Base-by-base conservation (phyloP, 2,329 filamentous ascomycete genomes). In the Bipolaris bicolor region DNA sequence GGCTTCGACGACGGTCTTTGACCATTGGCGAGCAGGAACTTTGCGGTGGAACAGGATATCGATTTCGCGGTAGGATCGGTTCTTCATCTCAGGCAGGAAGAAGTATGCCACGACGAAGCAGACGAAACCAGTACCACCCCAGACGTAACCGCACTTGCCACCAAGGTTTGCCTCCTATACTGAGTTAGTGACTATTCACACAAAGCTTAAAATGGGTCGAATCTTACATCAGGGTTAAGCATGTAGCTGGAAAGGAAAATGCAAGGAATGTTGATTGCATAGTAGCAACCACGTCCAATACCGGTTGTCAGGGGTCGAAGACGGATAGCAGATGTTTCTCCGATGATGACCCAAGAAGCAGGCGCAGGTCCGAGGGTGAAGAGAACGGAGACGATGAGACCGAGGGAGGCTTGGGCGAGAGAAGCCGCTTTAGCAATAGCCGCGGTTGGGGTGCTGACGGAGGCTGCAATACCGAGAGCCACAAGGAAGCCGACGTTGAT, bases 291-390 rank as follows among this genome's bases (percentile, higher is more conserved):
- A 69, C 87, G 86, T 69, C 87, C 87, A 48, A 88, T 75, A 73
- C 86, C 87, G 22, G 86, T 89, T 3, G 84, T 89, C n/a, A 89
- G 76, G 45, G 87, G 84, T 46, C 87, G 74, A 29, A 89, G 86
- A 60, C 87, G 86, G 52, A 89, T 82, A 49, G 87, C 78, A 0
- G 87, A 88, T 2, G 87, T 89, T 74, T 89, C 87, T 64, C 83
- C 86, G 45, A 89, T 89, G 63, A 89, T 86, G 76, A 86, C 84
- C 82, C 83, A 89, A 9, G 86, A 88, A 39, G 84, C 83, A 45
- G 87, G 87, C 1, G 85, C 87, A 24, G 85, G 85, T 63, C 84
- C 85, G 15, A 87, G 73, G 40, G 82, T 84, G 77, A 88, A 90
- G 31, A 88, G 75, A 54, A 90, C 84, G 26, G 87, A 89, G 67